Percentiles rank a stretch among this genome's conserved stretches.
These are phyloP conservation scores for Globisporangium okanoganense DNA, from an alignment of 352 stramenopile species.

Conservation along the genomic window DNA sequence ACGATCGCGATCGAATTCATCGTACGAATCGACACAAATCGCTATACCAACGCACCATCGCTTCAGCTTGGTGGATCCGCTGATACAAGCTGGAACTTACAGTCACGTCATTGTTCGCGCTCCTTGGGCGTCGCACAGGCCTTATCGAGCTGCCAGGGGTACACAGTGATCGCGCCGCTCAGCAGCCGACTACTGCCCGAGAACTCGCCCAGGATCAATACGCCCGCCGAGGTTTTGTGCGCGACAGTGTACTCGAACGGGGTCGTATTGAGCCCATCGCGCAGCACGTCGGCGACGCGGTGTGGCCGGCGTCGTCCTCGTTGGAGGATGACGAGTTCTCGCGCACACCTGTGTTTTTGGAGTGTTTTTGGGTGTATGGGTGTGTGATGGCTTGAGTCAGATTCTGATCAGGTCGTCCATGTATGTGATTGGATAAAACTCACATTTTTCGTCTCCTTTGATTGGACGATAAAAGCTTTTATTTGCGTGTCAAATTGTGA, in stretches of 20 bases:
- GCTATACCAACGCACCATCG: no score
- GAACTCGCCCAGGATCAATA: slow-evolving; percentile 98
- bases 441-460: background rate
- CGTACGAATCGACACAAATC: no score
- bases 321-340: no score
- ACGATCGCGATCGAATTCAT: no score
- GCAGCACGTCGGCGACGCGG: slow-evolving; percentile 65
- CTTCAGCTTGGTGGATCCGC: slow-evolving; percentile 50
- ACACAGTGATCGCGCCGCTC: slow-evolving; percentile 94
- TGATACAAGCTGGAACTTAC: slow-evolving; percentile 74
- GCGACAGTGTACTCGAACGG: slow-evolving; percentile 84
- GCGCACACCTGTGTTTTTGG: no score
- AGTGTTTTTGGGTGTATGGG: no score
- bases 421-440: background rate
- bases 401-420: background rate
- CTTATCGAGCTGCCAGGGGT: slow-evolving; percentile 95
- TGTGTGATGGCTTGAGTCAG: no score
- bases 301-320: slow-evolving; percentile 21
- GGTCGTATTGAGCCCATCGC: slow-evolving; percentile 73
- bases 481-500: slow-evolving; percentile 1
- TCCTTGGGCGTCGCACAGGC: slow-evolving; percentile 65
- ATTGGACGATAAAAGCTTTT: background rate
- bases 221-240: slow-evolving; percentile 71
- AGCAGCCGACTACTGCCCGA: slow-evolving; percentile 94
- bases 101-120: slow-evolving; percentile 65